Evolutionary conservation across 2,329 filamentous ascomycete genomes (phyloP).

Genomic region (Fusarium proliferatum): DNA sequence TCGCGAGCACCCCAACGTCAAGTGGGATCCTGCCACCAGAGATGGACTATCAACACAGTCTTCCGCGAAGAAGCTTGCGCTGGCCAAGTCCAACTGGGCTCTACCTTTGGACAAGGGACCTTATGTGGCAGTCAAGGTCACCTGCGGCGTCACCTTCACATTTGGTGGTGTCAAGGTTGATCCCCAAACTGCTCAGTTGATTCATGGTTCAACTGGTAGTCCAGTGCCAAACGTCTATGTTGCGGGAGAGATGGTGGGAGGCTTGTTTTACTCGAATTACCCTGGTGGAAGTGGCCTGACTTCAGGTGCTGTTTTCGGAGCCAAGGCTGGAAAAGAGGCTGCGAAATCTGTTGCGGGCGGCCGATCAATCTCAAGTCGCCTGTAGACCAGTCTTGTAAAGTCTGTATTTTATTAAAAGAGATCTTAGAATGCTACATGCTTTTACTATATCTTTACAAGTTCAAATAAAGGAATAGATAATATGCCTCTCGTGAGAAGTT

Average conservation of each 20-base stretch:
- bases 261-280: constrained; percentile 11
- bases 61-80: background rate
- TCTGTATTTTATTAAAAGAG: background rate
- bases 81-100: constrained; percentile 22
- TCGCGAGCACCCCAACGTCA: background rate
- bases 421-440: accelerated
- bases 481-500: accelerated
- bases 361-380: background rate
- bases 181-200: constrained; percentile 1
- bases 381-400: background rate
- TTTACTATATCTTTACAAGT: too few relatives aligned
- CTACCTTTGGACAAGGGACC: constrained; percentile 11
- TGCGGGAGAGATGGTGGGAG: constrained; percentile 19
- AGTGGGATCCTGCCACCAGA: constrained; percentile 13
- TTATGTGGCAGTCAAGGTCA: constrained; percentile 14
- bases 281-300: constrained; percentile 16
- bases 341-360: background rate
- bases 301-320: constrained; percentile 16
- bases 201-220: background rate
- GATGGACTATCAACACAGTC: constrained; percentile 17
- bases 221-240: background rate
- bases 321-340: constrained; percentile 7
- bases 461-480: accelerated
- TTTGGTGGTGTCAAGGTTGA: constrained; percentile 19
- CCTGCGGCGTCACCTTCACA: constrained; percentile 10